These are phyloP conservation scores for Tremella fuciformis DNA, from an alignment of 768 basidiomycete genomes.

Conservation along the genomic window DNA sequence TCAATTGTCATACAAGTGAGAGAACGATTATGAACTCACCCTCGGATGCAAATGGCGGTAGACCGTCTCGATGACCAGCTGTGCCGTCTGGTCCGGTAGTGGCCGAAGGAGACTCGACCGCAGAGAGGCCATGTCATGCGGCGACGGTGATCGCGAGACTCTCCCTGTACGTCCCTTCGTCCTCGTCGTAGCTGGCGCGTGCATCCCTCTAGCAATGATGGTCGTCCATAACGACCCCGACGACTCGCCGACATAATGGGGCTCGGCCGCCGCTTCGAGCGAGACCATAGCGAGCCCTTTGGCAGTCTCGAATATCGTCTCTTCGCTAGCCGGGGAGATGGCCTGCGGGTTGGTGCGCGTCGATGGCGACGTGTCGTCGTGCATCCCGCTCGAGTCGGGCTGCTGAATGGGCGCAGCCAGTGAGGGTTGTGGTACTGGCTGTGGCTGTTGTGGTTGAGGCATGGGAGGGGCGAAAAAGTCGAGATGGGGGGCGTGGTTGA, in stretches of 20 bases:
- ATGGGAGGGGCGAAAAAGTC: too few relatives aligned
- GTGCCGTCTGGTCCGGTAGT: conserved; percentile 1
- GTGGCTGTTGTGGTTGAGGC: too few relatives aligned
- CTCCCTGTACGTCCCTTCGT: neutral
- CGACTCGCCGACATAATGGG: conserved; percentile 30
- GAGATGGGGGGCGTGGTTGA: too few relatives aligned
- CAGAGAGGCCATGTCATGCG: neutral
- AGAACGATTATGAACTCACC: conserved; percentile 5
- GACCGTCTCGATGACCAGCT: conserved; percentile 3
- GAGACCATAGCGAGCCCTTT: conserved; percentile 31
- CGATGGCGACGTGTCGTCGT: too few relatives aligned
- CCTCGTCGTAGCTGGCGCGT: neutral
- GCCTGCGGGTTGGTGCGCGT: too few relatives aligned
- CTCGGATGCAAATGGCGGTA: conserved; percentile 12
- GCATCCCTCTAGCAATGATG: conserved; percentile 9
- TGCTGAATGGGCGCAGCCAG: too few relatives aligned
- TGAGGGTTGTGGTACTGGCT: too few relatives aligned
- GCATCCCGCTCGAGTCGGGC: too few relatives aligned
- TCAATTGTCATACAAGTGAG: too few relatives aligned
- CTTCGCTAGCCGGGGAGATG: too few relatives aligned
- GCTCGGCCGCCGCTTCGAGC: conserved; percentile 27
- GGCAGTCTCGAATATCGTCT: conserved; percentile 2
- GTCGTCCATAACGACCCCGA: conserved; percentile 22
- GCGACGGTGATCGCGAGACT: conserved; percentile 1
- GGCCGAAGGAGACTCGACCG: conserved; percentile 8